Evolutionary conservation across 2,329 filamentous ascomycete species (phyloP), one percentile per base, ranked within the genome.

Genomic region (Sporothrix pallida): DNA sequence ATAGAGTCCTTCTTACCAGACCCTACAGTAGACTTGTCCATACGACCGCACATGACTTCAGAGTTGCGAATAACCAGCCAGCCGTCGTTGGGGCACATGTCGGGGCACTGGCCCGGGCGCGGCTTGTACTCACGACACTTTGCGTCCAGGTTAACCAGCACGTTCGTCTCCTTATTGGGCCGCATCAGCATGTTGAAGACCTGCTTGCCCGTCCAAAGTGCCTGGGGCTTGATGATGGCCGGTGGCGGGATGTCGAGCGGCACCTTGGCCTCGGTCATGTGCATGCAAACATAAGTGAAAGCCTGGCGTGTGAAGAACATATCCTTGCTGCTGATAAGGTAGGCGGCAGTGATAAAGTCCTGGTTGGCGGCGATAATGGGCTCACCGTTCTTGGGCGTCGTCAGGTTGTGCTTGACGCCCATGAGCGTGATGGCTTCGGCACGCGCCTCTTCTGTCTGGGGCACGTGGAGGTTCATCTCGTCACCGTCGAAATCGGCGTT

Each of bases 401-500:
- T 92, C 74, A 99, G 83, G 81, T 99, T 99, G 85, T 98, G 91
- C 83, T 98, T 97, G 73, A 99, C 95, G 58, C 96, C 96, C 96
- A 99, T 99, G 67, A 99, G 85, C 77, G 95, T 94, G 79, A 97
- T 97, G 0, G 96, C 96, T 82, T 99, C 96, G 2, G 95, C 93
- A 73, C 96, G 89, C 12, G 96, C 95, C 82, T 99, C 96, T 83
- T 99, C 96, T 0, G 96, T 98, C 81, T 99, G 96, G 1, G 96
- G 96, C 17, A 99, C 95, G 83, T 99, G 96, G 67, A 99, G 84
- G 78, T 99, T 99, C 96, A 99, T 99, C 82, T 99, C 96, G 78
- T 99, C 96, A 75, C 96, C 96, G 79, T 99, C 96, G 78, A 99
- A 99, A 88, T 99, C 96, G 73, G 96, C 96, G 78, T 99, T 99